These are phyloP conservation scores for Colletotrichum sp. DNA, from an alignment of 2,329 filamentous ascomycete genomes.

Conservation along the genomic window DNA sequence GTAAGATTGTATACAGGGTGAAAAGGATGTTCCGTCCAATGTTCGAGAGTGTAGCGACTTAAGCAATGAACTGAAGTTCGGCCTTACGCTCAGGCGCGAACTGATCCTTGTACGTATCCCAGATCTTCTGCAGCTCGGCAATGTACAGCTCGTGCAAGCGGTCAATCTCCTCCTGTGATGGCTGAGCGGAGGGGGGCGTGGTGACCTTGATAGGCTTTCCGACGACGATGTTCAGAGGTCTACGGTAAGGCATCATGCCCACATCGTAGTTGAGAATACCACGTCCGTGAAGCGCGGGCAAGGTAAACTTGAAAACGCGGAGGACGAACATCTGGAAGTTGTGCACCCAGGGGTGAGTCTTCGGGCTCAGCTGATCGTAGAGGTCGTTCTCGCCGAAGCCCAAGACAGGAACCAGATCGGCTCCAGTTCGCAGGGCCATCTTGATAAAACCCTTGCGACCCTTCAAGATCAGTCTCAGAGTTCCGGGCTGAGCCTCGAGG, in stretches of 20 bases:
- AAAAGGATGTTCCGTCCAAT: neutral
- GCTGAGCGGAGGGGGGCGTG: constrained; percentile 62
- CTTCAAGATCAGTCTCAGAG: constrained; percentile 78
- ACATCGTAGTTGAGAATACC: constrained; percentile 99
- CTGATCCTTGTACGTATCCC: constrained; percentile 79
- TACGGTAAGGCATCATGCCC: constrained; percentile 91
- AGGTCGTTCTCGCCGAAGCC: constrained; percentile 96
- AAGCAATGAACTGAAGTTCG: constrained; percentile 73
- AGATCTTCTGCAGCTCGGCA: constrained; percentile 73
- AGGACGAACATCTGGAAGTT: constrained; percentile 84
- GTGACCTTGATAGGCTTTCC: constrained; percentile 79
- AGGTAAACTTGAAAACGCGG: constrained; percentile 86
- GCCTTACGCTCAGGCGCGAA: constrained; percentile 68
- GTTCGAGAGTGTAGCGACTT: neutral
- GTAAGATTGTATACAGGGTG: neutral
- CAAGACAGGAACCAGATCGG: constrained; percentile 90
- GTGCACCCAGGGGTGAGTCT: constrained; percentile 79
- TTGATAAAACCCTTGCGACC: constrained; percentile 93
- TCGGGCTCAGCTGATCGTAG: constrained; percentile 86
- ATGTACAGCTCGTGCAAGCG: constrained; percentile 81
- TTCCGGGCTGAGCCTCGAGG: constrained; percentile 82
- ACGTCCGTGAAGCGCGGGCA: constrained; percentile 87
- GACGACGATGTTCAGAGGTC: constrained; percentile 87
- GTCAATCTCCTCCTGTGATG: constrained; percentile 79
- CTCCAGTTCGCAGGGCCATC: constrained; percentile 88